Evolutionary conservation across 2,329 filamentous ascomycete species (phyloP).

Genomic region (Epichloe scottii): DNA sequence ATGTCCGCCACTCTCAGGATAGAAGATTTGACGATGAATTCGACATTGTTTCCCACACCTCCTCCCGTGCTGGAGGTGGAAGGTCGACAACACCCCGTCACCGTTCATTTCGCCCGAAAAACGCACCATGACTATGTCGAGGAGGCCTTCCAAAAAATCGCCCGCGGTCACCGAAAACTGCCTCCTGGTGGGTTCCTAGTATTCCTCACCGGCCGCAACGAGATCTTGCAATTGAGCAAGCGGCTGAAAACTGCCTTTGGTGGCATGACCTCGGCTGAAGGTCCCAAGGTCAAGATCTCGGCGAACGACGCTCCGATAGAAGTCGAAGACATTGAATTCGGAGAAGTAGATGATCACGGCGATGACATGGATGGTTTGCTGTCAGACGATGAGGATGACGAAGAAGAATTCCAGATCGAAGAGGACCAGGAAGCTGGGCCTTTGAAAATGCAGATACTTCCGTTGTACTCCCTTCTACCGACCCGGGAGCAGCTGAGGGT

Average conservation of each 20-base stretch:
- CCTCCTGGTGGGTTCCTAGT: slow-evolving; percentile 86
- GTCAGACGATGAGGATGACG: slow-evolving; percentile 43
- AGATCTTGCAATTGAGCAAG: slow-evolving; percentile 77
- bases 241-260: slow-evolving; percentile 57
- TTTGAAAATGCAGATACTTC: slow-evolving; percentile 74
- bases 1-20: slow-evolving; percentile 95
- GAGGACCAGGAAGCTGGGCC: slow-evolving; percentile 48
- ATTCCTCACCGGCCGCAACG: slow-evolving; percentile 86
- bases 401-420: slow-evolving; percentile 54
- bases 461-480: slow-evolving; percentile 83
- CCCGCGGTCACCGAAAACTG: slow-evolving; percentile 75
- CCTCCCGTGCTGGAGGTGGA: slow-evolving; percentile 84
- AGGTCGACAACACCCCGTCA: slow-evolving; percentile 83
- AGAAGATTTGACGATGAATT: slow-evolving; percentile 79
- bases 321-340: slow-evolving; percentile 77
- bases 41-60: slow-evolving; percentile 60
- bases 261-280: slow-evolving; percentile 40
- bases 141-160: slow-evolving; percentile 79
- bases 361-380: slow-evolving; percentile 47
- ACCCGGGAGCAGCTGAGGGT: slow-evolving; percentile 84
- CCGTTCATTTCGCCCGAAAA: slow-evolving; percentile 71
- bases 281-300: slow-evolving; percentile 60
- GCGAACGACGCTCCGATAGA: slow-evolving; percentile 70
- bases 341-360: slow-evolving; percentile 49
- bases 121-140: slow-evolving; percentile 84